A percentile compares a stretch with the other conserved stretches of the same genome.
Evolutionary conservation across 805 yeast genomes (phyloP).

Genomic region (Myxozyma monticola): DNA sequence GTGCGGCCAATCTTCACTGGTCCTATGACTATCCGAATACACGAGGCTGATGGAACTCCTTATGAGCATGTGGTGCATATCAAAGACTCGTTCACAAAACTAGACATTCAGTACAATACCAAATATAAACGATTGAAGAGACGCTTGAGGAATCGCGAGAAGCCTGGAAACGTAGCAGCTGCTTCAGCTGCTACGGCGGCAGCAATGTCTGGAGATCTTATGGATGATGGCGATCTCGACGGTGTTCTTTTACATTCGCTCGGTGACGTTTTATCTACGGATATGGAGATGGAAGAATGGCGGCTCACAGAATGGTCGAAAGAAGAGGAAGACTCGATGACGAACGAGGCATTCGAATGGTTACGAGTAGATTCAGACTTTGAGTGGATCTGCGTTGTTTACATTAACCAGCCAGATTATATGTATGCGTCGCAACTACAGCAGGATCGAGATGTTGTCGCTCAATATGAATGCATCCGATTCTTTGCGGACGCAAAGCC

Average conservation of each 20-base stretch:
- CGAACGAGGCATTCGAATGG: constrained; percentile 95
- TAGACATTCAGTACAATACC: constrained; percentile 94
- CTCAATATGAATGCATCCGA: constrained; percentile 80
- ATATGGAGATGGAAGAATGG: constrained; percentile 70
- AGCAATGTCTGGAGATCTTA: constrained; percentile 17
- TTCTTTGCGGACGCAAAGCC: constrained; percentile 69
- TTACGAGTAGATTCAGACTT: constrained; percentile 94
- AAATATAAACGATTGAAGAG: constrained; percentile 82
- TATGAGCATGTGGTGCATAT: constrained; percentile 95
- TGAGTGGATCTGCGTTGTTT: constrained; percentile 88
- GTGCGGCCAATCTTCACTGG: constrained; percentile 66
- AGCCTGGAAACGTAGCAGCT: constrained; percentile 37
- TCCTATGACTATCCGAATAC: constrained; percentile 94
- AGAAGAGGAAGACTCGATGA: constrained; percentile 66
- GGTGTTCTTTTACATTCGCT: constrained; percentile 54
- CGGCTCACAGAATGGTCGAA: constrained; percentile 65
- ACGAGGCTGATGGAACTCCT: constrained; percentile 98
- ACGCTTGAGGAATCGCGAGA: constrained; percentile 44
- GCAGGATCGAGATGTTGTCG: constrained; percentile 94
- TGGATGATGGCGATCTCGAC: constrained; percentile 23
- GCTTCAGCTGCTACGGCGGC: constrained; percentile 19
- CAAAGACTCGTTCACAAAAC: constrained; percentile 77
- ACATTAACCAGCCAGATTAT: constrained; percentile 86
- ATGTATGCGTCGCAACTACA: constrained; percentile 93
- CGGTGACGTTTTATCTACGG: constrained; percentile 72